A percentile compares a stretch with the other conserved stretches of the same genome.
phyloP scores from a whole-genome alignment of 164 flowering plant genomes.

The Buxus sempervirens region DNA sequence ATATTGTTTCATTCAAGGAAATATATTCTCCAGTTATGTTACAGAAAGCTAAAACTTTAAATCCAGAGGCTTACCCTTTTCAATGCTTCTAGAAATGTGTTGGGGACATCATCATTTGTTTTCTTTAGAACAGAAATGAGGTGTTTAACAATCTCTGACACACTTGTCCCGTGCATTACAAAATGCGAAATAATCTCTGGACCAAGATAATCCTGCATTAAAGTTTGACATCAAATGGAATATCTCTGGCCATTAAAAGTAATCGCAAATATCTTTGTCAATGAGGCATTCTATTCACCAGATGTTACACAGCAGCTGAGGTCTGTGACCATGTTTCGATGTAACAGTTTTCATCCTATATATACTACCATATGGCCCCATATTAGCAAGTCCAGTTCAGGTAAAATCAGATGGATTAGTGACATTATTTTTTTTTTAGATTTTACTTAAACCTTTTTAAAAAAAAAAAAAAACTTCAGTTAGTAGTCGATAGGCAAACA shows the following conservation, averaged over 20 bases:
- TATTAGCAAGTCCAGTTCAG: no score
- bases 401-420: no score
- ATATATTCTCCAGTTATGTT: not conserved
- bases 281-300: not conserved
- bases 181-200: conserved; percentile 89
- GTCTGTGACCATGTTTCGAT: no score
- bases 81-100: conserved; percentile 68
- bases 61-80: conserved; percentile 51
- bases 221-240: conserved; percentile 10
- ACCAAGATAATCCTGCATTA: conserved; percentile 78
- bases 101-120: conserved; percentile 53
- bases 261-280: not conserved
- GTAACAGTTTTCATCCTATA: no score
- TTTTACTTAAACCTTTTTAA: no score
- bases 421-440: no score
- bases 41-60: not conserved
- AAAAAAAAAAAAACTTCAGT: no score
- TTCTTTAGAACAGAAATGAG: conserved; percentile 65
- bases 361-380: no score
- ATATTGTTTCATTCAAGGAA: not conserved
- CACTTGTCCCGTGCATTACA: conserved; percentile 78
- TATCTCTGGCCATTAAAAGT: not conserved
- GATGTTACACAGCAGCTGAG: no score
- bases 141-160: conserved; percentile 80
- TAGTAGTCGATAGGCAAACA: no score